These are phyloP conservation scores for Aspergillus niger DNA, from an alignment of 2,329 filamentous ascomycete genomes.

Conservation along the genomic window DNA sequence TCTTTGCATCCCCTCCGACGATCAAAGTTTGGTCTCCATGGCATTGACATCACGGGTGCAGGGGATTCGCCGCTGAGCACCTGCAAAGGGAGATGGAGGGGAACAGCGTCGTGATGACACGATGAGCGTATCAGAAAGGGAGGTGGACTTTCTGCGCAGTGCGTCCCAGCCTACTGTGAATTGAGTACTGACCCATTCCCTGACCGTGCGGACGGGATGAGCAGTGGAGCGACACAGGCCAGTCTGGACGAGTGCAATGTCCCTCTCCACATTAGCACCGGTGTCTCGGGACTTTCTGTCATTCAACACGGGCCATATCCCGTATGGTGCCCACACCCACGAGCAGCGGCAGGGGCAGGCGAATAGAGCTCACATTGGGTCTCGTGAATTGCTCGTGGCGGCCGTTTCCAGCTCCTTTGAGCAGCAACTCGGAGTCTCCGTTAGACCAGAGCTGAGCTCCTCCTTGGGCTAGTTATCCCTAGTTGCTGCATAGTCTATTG, in stretches of 20 bases:
- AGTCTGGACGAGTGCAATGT: not conserved
- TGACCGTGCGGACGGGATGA: conserved; percentile 2
- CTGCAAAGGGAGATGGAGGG: not conserved
- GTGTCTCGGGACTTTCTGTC: conserved; percentile 2
- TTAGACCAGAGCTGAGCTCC: not conserved
- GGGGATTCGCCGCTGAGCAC: not conserved
- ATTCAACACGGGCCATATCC: not conserved
- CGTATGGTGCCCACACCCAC: not conserved
- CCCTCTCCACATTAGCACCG: conserved; percentile 1
- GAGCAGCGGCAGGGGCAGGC: not conserved
- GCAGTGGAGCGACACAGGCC: not conserved
- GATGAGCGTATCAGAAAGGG: not conserved
- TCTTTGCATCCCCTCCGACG: not conserved
- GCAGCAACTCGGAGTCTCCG: conserved; percentile 2
- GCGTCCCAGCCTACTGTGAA: not conserved
- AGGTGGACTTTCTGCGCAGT: not conserved
- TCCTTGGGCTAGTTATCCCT: not conserved
- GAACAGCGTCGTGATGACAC: not conserved
- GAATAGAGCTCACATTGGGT: not conserved
- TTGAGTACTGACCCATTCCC: not conserved
- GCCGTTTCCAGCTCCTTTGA: not conserved
- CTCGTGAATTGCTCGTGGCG: not conserved
- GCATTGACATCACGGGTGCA: not conserved
- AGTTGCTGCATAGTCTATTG: not conserved
- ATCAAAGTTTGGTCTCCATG: conserved; percentile 6